A percentile compares a stretch with the other conserved stretches of the same genome.
Evolutionary conservation across 495 filamentous ascomycete species (phyloP).

Genomic region (Lasiosphaeria ovina): DNA sequence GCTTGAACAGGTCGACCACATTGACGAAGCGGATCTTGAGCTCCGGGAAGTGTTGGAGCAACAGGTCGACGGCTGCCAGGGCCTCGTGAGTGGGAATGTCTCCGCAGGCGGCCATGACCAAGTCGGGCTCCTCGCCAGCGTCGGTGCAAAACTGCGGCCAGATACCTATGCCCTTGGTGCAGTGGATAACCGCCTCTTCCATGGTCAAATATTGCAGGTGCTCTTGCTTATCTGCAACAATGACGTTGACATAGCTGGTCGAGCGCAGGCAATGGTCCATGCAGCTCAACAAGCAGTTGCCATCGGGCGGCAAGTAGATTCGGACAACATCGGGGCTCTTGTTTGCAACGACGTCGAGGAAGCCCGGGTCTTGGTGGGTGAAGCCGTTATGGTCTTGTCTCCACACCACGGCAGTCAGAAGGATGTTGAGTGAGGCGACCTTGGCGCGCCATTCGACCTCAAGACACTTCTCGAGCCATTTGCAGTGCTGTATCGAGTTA

Average conservation of each 20-base stretch:
- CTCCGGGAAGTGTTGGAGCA: conserved; percentile 61
- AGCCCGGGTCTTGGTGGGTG: conserved; percentile 75
- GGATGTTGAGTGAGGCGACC: conserved; percentile 68
- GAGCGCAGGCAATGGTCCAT: conserved; percentile 69
- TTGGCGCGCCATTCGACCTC: conserved; percentile 69
- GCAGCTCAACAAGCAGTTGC: conserved; percentile 66
- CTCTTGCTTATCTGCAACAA: conserved; percentile 73
- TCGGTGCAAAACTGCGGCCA: conserved; percentile 54
- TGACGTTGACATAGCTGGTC: conserved; percentile 72
- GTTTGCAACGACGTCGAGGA: conserved; percentile 72
- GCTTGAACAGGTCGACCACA: conserved; percentile 71
- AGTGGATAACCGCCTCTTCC: conserved; percentile 65
- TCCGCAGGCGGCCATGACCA: conserved; percentile 69
- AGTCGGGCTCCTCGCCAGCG: conserved; percentile 59
- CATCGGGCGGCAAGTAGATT: conserved; percentile 74
- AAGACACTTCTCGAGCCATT: conserved; percentile 73
- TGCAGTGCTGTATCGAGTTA: conserved; percentile 57
- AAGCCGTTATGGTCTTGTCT: conserved; percentile 79
- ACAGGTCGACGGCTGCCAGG: conserved; percentile 63
- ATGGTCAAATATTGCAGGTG: conserved; percentile 70
- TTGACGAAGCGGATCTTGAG: conserved; percentile 74
- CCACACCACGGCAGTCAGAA: conserved; percentile 73
- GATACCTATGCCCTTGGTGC: conserved; percentile 63
- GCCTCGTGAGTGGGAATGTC: conserved; percentile 70
- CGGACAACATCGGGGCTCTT: conserved; percentile 72